Conservation (phyloP, 202 grass and related monocot genomes). For the Eragrostis tef region DNA sequence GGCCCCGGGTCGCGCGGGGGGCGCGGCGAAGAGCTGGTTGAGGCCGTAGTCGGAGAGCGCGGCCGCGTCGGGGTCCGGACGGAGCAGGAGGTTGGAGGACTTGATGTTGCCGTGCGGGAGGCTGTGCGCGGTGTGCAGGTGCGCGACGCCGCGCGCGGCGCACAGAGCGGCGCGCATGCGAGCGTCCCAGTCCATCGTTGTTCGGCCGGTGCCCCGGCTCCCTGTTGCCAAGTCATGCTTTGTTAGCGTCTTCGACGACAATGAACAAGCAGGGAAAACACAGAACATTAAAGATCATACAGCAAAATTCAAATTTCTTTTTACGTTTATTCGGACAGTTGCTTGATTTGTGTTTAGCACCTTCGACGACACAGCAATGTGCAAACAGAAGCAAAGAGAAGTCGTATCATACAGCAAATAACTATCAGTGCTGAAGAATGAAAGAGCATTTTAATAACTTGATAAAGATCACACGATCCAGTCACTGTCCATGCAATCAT, state of each 20-base stretch:
- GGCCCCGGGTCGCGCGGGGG: constrained; percentile 45
- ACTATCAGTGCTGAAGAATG: not conserved
- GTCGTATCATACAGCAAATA: not conserved
- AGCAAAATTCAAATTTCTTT: not conserved
- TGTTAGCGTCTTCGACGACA: not conserved
- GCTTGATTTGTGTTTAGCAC: too few species aligned
- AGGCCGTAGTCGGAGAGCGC: constrained; percentile 81
- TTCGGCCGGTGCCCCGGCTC: constrained; percentile 60
- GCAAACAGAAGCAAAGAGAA: too few species aligned
- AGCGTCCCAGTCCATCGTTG: constrained; percentile 77
- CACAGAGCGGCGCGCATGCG: constrained; percentile 64
- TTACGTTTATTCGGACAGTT: too few species aligned
- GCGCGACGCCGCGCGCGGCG: constrained; percentile 67
- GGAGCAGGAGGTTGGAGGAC: constrained; percentile 85
- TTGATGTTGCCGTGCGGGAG: constrained; percentile 84
- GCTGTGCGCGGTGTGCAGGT: constrained; percentile 60
- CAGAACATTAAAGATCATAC: too few species aligned
- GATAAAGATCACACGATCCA: not conserved
- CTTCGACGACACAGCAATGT: too few species aligned
- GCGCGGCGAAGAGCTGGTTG: constrained; percentile 61
- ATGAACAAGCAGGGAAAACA: not conserved
- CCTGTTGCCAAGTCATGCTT: constrained; percentile 43
- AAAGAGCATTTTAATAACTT: not conserved
- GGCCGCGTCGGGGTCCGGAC: constrained; percentile 60
- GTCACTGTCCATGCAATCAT: not conserved